These are phyloP conservation scores for Trifolium subterraneum DNA, from an alignment of 306 rosid genomes.

Conservation along the genomic window DNA sequence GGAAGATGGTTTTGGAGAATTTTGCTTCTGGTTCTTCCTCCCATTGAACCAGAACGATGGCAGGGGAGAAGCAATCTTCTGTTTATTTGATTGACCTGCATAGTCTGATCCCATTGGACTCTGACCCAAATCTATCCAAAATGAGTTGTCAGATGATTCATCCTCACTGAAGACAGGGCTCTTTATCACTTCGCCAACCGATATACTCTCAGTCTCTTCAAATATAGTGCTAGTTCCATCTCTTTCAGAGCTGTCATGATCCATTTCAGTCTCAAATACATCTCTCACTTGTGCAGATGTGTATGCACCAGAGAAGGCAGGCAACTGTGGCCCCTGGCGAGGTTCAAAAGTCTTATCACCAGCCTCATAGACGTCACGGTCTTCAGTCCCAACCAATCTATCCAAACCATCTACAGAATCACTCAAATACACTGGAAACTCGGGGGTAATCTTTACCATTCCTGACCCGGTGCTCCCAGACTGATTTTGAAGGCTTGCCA, in stretches of 20 bases:
- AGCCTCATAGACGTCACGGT: slow-evolving; percentile 54
- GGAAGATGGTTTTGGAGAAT: slow-evolving; percentile 69
- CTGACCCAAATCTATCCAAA: slow-evolving; percentile 97
- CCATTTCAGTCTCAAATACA: slow-evolving; percentile 92
- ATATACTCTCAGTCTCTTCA: slow-evolving; percentile 88
- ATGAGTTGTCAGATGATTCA: slow-evolving; percentile 88
- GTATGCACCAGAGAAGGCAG: slow-evolving; percentile 93
- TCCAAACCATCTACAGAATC: slow-evolving; percentile 89
- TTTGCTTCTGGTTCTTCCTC: slow-evolving; percentile 60
- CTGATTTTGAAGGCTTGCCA: slow-evolving; percentile 84
- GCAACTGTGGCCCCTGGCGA: slow-evolving; percentile 71
- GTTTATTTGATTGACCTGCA: slow-evolving; percentile 60
- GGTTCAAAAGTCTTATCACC: slow-evolving; percentile 66
- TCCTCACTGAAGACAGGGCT: slow-evolving; percentile 98
- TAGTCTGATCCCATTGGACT: slow-evolving; percentile 88
- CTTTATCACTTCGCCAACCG: slow-evolving; percentile 94
- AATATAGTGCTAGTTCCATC: slow-evolving; percentile 94
- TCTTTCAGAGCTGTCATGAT: slow-evolving; percentile 88
- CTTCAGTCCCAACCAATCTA: slow-evolving; percentile 64
- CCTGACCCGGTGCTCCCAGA: slow-evolving; percentile 93
- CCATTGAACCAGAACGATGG: slow-evolving; percentile 83
- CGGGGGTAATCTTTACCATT: slow-evolving; percentile 95
- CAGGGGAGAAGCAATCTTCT: slow-evolving; percentile 75
- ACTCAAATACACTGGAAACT: slow-evolving; percentile 83
- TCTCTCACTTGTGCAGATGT: slow-evolving; percentile 94